Percentiles rank a stretch among this genome's conserved stretches.
phyloP scores from a whole-genome alignment of 2,329 filamentous ascomycete genomes.

The Lithohypha guttulata region DNA sequence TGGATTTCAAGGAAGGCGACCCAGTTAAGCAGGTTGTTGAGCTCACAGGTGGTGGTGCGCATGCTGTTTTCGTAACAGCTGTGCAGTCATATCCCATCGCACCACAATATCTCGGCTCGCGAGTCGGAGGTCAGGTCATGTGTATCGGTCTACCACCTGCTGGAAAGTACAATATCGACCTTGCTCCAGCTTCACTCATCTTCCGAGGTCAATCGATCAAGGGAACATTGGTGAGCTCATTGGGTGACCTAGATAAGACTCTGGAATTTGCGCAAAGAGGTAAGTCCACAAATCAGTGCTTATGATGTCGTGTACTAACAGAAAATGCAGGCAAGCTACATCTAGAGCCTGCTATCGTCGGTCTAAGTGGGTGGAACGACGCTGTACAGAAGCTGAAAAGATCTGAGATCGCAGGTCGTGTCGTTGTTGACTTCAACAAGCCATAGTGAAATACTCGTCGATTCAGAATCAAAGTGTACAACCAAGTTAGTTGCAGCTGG shows the following conservation, averaged over 20 bases:
- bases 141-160: slow-evolving; percentile 34
- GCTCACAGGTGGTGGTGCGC: slow-evolving; percentile 37
- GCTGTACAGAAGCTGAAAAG: slow-evolving; percentile 21
- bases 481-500: too few relatives aligned
- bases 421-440: slow-evolving; percentile 21
- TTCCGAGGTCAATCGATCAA: slow-evolving; percentile 14
- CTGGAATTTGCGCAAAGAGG: slow-evolving; percentile 10
- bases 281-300: background rate
- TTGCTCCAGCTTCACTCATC: slow-evolving; percentile 11
- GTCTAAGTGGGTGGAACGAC: slow-evolving; percentile 20
- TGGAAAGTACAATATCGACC: slow-evolving; percentile 13
- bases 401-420: slow-evolving; percentile 20
- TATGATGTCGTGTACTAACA: too few relatives aligned
- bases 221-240: slow-evolving; percentile 11
- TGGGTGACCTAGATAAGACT: slow-evolving; percentile 11
- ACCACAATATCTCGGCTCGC: slow-evolving; percentile 33
- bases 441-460: background rate
- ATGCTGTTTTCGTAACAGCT: slow-evolving; percentile 34
- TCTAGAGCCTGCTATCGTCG: slow-evolving; percentile 20
- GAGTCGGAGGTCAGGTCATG: slow-evolving; percentile 42
- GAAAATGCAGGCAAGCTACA: slow-evolving; percentile 16
- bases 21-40: slow-evolving; percentile 33
- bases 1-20: slow-evolving; percentile 40
- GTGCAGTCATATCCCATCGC: slow-evolving; percentile 31
- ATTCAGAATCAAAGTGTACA: too few relatives aligned